Evolutionary conservation across 2,329 filamentous ascomycete species (phyloP).

Genomic region (Sphaerulina populicola): DNA sequence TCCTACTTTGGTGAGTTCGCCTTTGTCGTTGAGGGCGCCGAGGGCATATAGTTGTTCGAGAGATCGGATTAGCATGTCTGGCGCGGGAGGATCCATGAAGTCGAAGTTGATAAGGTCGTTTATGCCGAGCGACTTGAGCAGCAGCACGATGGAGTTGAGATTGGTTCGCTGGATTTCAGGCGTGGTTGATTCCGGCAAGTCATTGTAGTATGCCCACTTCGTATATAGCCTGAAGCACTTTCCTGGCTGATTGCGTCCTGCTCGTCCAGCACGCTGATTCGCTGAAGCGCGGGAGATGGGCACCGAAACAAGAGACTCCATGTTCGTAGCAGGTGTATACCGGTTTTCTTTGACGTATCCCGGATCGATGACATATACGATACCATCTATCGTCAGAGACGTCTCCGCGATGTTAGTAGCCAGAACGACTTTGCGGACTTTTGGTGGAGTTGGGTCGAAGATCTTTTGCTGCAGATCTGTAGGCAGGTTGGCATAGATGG

Average conservation of each 20-base stretch:
- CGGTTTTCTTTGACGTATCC: conserved; percentile 94
- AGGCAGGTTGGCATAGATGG: conserved; percentile 89
- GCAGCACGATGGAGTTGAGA: conserved; percentile 71
- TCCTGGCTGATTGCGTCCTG: conserved; percentile 82
- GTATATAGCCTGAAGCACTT: conserved; percentile 93
- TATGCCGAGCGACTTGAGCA: conserved; percentile 83
- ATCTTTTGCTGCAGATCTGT: conserved; percentile 87
- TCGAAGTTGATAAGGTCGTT: conserved; percentile 90
- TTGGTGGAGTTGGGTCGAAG: conserved; percentile 82
- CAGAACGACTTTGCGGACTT: conserved; percentile 80
- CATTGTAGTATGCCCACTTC: conserved; percentile 78
- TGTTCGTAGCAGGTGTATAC: conserved; percentile 83
- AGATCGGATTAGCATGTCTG: conserved; percentile 78
- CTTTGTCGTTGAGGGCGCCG: conserved; percentile 78
- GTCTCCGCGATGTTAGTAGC: conserved; percentile 98
- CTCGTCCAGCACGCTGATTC: conserved; percentile 85
- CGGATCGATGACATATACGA: conserved; percentile 90
- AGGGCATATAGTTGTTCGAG: conserved; percentile 87
- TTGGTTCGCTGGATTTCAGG: conserved; percentile 92
- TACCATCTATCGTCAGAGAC: conserved; percentile 87
- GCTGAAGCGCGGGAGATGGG: conserved; percentile 87
- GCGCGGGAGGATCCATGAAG: conserved; percentile 88
- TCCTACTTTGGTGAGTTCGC: conserved; percentile 81
- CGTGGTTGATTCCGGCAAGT: conserved; percentile 83
- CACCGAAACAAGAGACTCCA: conserved; percentile 84